Percentiles rank a stretch among this genome's conserved stretches.
Conservation (phyloP, 2,329 filamentous ascomycete genomes). For the Cladosporium sp. region DNA sequence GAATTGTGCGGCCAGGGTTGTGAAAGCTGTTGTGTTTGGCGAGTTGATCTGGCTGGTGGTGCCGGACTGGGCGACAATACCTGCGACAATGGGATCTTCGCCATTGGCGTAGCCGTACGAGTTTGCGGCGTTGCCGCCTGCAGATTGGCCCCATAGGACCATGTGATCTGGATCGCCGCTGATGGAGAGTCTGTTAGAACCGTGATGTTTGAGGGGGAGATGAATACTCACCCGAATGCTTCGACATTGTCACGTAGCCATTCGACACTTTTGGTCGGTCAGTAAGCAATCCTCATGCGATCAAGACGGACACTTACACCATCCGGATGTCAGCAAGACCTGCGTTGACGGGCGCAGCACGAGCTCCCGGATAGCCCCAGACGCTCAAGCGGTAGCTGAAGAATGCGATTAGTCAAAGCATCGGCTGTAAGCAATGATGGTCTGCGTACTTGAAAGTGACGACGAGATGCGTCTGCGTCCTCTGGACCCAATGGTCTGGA, state of each 20-base stretch:
- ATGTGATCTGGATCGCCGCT: constrained; percentile 18
- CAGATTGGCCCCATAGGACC: constrained; percentile 18
- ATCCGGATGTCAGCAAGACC: constrained; percentile 19
- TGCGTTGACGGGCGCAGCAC: constrained; percentile 14
- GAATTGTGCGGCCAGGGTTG: background rate
- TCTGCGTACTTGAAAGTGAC: constrained; percentile 30
- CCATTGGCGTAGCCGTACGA: constrained; percentile 17
- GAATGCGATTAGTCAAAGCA: background rate
- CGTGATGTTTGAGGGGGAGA: background rate
- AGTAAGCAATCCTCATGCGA: background rate
- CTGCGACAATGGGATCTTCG: constrained; percentile 17
- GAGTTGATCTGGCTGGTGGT: constrained; percentile 5
- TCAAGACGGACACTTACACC: constrained; percentile 1
- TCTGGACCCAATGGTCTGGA: constrained; percentile 38
- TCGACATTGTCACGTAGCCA: constrained; percentile 19
- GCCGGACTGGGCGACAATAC: constrained; percentile 17
- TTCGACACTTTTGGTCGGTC: constrained; percentile 11
- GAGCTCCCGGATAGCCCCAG: constrained; percentile 18
- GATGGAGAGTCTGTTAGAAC: background rate
- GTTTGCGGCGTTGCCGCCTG: constrained; percentile 15
- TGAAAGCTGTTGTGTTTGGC: background rate
- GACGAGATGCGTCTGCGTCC: constrained; percentile 38
- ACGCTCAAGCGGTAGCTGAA: constrained; percentile 18
- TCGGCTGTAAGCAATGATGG: background rate
- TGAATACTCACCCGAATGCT: constrained; percentile 14